A percentile compares a stretch with the other conserved stretches of the same genome.
Conservation (phyloP, 2,329 filamentous ascomycete genomes). For the Fusarium odoratissimum region DNA sequence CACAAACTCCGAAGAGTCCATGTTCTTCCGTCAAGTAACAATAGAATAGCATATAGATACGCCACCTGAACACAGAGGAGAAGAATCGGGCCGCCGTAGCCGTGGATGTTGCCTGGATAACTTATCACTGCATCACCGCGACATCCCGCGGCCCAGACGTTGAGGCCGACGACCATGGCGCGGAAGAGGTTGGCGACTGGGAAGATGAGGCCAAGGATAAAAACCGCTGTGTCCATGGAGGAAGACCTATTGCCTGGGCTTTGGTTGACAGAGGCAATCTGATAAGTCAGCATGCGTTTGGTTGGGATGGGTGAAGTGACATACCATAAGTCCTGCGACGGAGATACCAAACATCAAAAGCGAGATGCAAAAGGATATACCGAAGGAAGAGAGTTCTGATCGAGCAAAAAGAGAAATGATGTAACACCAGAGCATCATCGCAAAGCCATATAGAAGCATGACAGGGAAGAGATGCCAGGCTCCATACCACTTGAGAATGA, state of each 20-base stretch:
- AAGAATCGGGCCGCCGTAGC: not conserved
- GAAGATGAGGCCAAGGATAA: not conserved
- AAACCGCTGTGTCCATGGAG: not conserved
- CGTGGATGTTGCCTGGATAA: not conserved
- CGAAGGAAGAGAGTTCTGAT: not conserved
- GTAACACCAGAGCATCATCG: slow-evolving; percentile 1
- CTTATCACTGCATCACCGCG: not conserved
- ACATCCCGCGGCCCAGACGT: slow-evolving; percentile 1
- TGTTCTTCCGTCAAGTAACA: not conserved
- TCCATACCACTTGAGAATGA: not conserved
- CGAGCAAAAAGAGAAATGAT: not conserved
- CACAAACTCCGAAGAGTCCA: not conserved
- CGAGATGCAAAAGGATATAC: not conserved
- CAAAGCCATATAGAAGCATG: not conserved
- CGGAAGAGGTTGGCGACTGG: slow-evolving; percentile 1
- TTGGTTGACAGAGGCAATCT: slow-evolving; percentile 4
- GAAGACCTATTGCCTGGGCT: not conserved
- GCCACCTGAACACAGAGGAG: not conserved
- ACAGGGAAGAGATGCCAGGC: not conserved
- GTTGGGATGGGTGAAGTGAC: not conserved
- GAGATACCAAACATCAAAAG: slow-evolving; percentile 1
- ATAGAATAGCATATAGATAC: not conserved
- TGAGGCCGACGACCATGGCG: not conserved
- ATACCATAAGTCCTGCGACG: not conserved
- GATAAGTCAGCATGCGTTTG: not conserved